phyloP scores from a whole-genome alignment of 352 stramenopile genomes.

The Globisporangium emineosum region DNA sequence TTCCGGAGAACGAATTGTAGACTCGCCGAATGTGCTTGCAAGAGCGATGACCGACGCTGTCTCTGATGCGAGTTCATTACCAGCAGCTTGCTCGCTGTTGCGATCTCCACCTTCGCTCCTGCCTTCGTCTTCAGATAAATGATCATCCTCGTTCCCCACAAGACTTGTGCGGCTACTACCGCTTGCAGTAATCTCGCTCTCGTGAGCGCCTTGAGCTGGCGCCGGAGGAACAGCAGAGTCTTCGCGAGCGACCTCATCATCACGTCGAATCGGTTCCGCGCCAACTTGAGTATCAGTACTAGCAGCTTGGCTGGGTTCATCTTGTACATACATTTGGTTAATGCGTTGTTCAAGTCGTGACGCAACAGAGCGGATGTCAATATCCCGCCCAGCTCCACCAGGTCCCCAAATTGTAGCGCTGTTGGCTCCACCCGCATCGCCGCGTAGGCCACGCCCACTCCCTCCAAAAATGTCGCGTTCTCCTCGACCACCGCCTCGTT shows the following conservation, averaged over 20 bases:
- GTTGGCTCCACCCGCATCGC: slow-evolving; percentile 25
- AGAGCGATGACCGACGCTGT: slow-evolving; percentile 80
- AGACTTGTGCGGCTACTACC: slow-evolving; percentile 22
- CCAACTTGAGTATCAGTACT: slow-evolving; percentile 3
- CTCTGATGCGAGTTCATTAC: slow-evolving; percentile 37
- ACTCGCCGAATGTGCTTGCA: slow-evolving; percentile 80
- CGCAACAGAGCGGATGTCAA: slow-evolving; percentile 66
- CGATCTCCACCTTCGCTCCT: slow-evolving; percentile 7
- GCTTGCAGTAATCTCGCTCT: slow-evolving; percentile 35
- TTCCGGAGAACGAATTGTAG: slow-evolving; percentile 68
- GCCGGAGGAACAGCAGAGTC: not conserved
- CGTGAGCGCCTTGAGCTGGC: slow-evolving; percentile 15
- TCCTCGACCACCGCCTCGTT: slow-evolving; percentile 43
- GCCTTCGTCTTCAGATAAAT: slow-evolving; percentile 10
- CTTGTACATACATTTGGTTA: slow-evolving; percentile 39
- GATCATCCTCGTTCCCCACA: slow-evolving; percentile 15
- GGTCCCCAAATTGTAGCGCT: slow-evolving; percentile 35
- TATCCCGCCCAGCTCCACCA: slow-evolving; percentile 28
- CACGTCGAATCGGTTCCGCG: not conserved
- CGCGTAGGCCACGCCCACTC: slow-evolving; percentile 32
- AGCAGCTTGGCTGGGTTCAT: slow-evolving; percentile 21
- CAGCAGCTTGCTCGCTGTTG: slow-evolving; percentile 16
- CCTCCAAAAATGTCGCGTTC: slow-evolving; percentile 55
- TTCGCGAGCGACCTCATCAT: not conserved
- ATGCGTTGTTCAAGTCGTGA: slow-evolving; percentile 76